phyloP scores from a whole-genome alignment of 2,329 filamentous ascomycete species.

The Penicillium frequentans region DNA sequence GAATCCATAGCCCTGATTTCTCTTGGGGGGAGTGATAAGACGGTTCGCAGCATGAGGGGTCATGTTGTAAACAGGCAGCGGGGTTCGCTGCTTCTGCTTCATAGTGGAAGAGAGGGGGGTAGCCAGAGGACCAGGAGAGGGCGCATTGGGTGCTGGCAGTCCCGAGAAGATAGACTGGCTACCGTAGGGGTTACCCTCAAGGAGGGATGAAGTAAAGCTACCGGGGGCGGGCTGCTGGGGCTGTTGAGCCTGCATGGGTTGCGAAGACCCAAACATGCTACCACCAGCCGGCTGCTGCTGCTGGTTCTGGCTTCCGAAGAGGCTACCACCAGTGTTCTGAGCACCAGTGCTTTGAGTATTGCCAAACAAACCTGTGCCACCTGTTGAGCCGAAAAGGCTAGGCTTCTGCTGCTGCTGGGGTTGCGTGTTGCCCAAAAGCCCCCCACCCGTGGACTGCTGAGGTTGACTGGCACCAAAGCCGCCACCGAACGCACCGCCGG shows the following conservation, averaged over 20 bases:
- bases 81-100: conserved; percentile 75
- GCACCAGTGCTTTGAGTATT: conserved; percentile 28
- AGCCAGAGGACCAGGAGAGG: conserved; percentile 83
- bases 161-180: conserved; percentile 82
- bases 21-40: conserved; percentile 79
- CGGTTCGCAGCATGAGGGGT: conserved; percentile 78
- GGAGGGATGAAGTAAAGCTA: conserved; percentile 72
- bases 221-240: conserved; percentile 43
- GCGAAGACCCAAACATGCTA: conserved; percentile 55
- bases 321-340: conserved; percentile 48
- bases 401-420: conserved; percentile 58
- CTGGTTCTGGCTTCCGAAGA: conserved; percentile 54
- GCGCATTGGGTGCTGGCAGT: conserved; percentile 60
- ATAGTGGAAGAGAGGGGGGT: conserved; percentile 78
- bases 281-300: conserved; percentile 37
- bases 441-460: conserved; percentile 38
- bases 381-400: conserved; percentile 51
- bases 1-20: conserved; percentile 74
- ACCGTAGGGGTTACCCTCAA: conserved; percentile 85
- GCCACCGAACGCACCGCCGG: conserved; percentile 32
- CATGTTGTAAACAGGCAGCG: conserved; percentile 83
- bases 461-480: conserved; percentile 46
- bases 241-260: conserved; percentile 47
- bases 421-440: conserved; percentile 47
- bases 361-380: conserved; percentile 47